A percentile compares a stretch with the other conserved stretches of the same genome.
Evolutionary conservation across 169 alveolate species (phyloP).

Genomic region (Theileria annulata): DNA sequence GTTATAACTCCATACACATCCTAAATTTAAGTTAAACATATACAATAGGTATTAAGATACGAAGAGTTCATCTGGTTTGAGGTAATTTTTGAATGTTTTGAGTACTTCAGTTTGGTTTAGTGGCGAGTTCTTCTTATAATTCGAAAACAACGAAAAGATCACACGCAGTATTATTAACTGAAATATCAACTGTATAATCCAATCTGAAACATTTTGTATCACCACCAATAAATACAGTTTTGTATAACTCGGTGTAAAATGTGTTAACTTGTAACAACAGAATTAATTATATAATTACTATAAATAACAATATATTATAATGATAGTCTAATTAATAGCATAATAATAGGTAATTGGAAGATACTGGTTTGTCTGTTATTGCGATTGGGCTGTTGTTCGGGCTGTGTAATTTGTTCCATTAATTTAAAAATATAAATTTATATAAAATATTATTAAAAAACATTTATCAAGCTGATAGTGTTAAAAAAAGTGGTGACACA

Average conservation of each 20-base stretch:
- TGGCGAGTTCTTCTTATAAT: not conserved
- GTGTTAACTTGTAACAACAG: not conserved
- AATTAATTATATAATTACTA: not conserved
- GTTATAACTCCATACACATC: conserved; percentile 50
- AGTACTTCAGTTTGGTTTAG: conserved; percentile 19
- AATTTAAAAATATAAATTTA: not conserved
- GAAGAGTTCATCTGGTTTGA: conserved; percentile 18
- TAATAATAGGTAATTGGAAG: not conserved
- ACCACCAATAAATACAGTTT: not conserved
- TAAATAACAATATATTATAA: not conserved
- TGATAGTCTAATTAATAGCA: not conserved
- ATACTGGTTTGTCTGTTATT: not conserved
- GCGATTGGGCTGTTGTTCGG: not conserved
- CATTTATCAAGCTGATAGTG: not conserved
- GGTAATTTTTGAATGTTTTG: conserved; percentile 19
- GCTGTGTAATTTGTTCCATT: not conserved
- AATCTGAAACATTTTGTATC: conserved; percentile 13
- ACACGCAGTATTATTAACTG: conserved; percentile 29
- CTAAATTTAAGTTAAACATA: conserved; percentile 5
- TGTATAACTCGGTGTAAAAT: not conserved
- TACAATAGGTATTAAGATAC: conserved; percentile 35
- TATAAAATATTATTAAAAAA: not conserved
- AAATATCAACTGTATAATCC: conserved; percentile 40
- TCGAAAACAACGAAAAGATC: conserved; percentile 22
- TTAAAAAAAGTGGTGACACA: not conserved